Percentiles rank a stretch among this genome's conserved stretches.
phyloP scores from a whole-genome alignment of 208 protist species.

The Willaertia magna region DNA sequence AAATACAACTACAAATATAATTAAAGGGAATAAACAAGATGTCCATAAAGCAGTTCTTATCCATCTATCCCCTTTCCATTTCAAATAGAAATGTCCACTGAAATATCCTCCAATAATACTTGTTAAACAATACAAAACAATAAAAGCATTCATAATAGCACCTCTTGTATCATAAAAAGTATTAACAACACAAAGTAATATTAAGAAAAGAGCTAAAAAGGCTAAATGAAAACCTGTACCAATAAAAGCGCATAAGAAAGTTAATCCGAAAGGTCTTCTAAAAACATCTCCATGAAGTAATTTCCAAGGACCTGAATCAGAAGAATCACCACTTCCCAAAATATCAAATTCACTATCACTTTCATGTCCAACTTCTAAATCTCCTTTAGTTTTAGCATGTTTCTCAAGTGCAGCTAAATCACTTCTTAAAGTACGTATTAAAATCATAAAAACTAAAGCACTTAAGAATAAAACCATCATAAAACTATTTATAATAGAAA shows the following conservation, averaged over 20 bases:
- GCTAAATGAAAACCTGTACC: constrained; percentile 49
- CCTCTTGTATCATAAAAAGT: constrained; percentile 31
- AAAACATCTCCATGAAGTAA: constrained; percentile 86
- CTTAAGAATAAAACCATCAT: constrained; percentile 72
- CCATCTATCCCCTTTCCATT: constrained; percentile 33
- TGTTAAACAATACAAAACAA: constrained; percentile 56
- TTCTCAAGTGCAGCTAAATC: constrained; percentile 59
- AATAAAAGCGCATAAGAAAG: constrained; percentile 60
- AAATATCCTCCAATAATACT: constrained; percentile 56
- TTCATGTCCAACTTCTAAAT: constrained; percentile 25
- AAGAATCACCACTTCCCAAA: not conserved
- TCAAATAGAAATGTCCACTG: constrained; percentile 45
- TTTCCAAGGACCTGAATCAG: constrained; percentile 86
- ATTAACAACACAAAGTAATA: constrained; percentile 17
- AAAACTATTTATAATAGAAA: constrained; percentile 77
- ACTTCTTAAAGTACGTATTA: constrained; percentile 58
- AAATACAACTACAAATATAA: constrained; percentile 30
- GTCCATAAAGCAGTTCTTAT: constrained; percentile 52
- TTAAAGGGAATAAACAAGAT: constrained; percentile 43
- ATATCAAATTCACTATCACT: not conserved
- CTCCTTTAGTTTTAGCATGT: constrained; percentile 29
- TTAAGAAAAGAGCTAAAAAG: constrained; percentile 25
- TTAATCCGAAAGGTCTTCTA: constrained; percentile 49
- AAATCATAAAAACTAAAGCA: constrained; percentile 67
- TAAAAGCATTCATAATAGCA: constrained; percentile 39